These are phyloP conservation scores for Aureobasidium sp. DNA, from an alignment of 2,329 filamentous ascomycete species.

Conservation along the genomic window DNA sequence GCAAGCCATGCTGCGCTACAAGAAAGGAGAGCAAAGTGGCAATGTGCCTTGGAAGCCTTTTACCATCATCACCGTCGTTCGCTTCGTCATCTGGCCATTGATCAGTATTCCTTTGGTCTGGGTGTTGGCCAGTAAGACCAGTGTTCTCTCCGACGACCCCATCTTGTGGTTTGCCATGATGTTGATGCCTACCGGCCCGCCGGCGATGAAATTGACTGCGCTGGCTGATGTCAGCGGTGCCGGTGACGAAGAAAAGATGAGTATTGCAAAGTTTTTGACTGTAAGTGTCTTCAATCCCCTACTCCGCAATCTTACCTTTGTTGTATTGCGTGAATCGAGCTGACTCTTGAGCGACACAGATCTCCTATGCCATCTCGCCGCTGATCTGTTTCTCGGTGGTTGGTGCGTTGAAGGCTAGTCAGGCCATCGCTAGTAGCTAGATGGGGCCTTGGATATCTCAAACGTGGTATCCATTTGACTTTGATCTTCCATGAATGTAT, in stretches of 20 bases:
- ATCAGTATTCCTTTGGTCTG: constrained; percentile 48
- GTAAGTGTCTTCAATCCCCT: constrained; percentile 26
- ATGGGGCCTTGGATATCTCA: background rate
- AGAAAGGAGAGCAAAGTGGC: constrained; percentile 35
- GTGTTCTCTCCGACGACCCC: constrained; percentile 49
- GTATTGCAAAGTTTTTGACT: constrained; percentile 47
- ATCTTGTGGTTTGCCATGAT: constrained; percentile 61
- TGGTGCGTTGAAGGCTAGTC: constrained; percentile 35
- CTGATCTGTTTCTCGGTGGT: constrained; percentile 40
- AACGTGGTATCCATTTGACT: background rate
- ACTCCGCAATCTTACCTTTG: background rate
- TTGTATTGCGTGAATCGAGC: background rate
- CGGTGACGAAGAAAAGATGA: constrained; percentile 45
- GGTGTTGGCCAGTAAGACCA: constrained; percentile 46
- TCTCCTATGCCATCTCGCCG: constrained; percentile 38
- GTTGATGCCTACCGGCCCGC: constrained; percentile 52
- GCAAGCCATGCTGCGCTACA: constrained; percentile 44
- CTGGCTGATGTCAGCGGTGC: constrained; percentile 44
- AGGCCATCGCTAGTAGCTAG: constrained; percentile 24
- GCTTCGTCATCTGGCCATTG: constrained; percentile 56
- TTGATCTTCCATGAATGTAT: background rate
- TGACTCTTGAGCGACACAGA: constrained; percentile 21
- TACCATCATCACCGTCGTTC: constrained; percentile 46
- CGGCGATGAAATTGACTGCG: constrained; percentile 47
- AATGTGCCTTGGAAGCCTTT: constrained; percentile 45